Evolutionary conservation across 148 eudicot genomes (phyloP).

Genomic region (Persicaria tinctoria): DNA sequence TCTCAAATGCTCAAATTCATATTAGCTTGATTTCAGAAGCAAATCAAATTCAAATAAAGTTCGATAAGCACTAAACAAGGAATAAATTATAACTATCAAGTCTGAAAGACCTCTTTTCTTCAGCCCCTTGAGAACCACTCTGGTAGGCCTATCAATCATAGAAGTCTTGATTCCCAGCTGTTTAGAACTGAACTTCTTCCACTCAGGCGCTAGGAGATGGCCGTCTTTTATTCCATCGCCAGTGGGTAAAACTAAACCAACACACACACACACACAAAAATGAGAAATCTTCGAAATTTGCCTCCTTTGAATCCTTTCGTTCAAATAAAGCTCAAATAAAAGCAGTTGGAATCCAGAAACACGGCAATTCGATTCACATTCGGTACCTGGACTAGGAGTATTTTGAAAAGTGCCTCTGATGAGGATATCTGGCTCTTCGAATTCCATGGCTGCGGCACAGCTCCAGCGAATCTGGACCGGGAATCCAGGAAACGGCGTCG

Average conservation of each 20-base stretch:
- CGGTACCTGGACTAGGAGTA: not conserved
- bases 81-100: not conserved
- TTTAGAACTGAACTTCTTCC: constrained; percentile 64
- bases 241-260: not conserved
- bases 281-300: too few species aligned
- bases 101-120: constrained; percentile 40
- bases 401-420: not conserved
- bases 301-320: not conserved
- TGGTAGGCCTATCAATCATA: constrained; percentile 47
- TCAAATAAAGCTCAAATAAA: not conserved
- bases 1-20: not conserved
- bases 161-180: constrained; percentile 65
- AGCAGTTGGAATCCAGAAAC: not conserved
- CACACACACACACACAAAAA: not conserved
- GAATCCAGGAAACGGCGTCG: not conserved
- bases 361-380: not conserved
- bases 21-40: not conserved
- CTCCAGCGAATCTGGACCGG: constrained; percentile 6
- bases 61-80: not conserved
- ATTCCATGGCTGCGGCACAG: constrained; percentile 8
- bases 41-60: not conserved
- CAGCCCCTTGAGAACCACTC: constrained; percentile 55
- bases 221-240: not conserved
- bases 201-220: constrained; percentile 18
- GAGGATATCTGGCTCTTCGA: constrained; percentile 3